Base-by-base conservation (phyloP, 176 grass and related monocot species). In the Alloteropsis semialata region DNA sequence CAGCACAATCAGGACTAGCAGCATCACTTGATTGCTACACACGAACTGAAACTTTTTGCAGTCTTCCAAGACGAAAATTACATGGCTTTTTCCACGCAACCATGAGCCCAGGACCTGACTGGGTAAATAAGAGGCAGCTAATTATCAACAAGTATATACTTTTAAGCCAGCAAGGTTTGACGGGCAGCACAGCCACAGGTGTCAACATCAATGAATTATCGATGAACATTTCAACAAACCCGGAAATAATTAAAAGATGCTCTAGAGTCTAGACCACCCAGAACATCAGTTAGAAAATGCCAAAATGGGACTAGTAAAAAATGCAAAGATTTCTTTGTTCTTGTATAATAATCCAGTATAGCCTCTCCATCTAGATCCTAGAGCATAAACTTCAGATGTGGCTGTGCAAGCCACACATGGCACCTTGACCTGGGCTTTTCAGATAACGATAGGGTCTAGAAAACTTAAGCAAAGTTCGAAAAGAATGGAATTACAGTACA, bases 111-210 rank as follows among this genome's bases (percentile, higher is more conserved):
- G n/a, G 69, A 84, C 64, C 1, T 24, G 87, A 84, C 81, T 60
- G 41, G 61, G 82, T 80, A 75, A 85, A 80, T 54, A 89, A 66
- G 18, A 80, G 76, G 76, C 81, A 48, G 87, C 58, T 75, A 56
- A 81, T 76, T 65, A 74, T 57, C 69, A 58, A 37, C 57, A 56
- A 75, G 38, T 29, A 70, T n/a, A 17, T 60, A 76, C 8, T 56
- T 61, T 51, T 36, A 78, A 61, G 87, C 44, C 34, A 19, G 51
- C 44, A 81, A 56, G 16, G 46, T 66, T 84, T 84, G 86, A 84
- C 58, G n/a, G n/a, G n/a, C n/a, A 10, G 17, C 38, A 65, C n/a
- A n/a, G n/a, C 22, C 49, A 59, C 17, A 36, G 3, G 18, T 74
- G 59, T 80, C 81, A 75, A 60, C 76, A 4, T 75, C 76, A 3